These are phyloP conservation scores for Trametes elegans DNA, from an alignment of 768 basidiomycete genomes.

Conservation along the genomic window DNA sequence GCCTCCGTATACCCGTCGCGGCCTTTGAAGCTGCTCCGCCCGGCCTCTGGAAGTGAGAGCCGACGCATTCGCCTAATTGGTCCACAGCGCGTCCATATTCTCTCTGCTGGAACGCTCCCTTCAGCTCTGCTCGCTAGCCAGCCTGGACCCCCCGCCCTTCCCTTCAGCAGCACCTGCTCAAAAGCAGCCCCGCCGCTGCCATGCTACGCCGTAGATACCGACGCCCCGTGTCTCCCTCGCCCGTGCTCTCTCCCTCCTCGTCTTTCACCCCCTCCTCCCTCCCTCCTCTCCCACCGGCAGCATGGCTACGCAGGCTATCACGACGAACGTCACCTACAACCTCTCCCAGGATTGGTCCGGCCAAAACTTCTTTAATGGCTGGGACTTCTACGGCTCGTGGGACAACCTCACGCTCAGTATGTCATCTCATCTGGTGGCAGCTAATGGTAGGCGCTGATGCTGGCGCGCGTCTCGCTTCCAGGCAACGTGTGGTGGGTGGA, in stretches of 20 bases:
- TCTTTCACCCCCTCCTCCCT: neutral
- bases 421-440: neutral
- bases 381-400: slow-evolving; percentile 42
- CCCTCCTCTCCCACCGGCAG: neutral
- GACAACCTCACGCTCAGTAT: slow-evolving; percentile 39
- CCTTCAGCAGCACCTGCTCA: neutral
- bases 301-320: neutral
- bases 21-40: no score
- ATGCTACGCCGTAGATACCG: neutral
- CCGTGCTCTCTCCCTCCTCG: neutral
- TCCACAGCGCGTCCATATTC: neutral
- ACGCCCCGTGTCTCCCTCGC: neutral
- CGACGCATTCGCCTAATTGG: neutral
- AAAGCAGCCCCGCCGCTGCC: neutral
- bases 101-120: neutral
- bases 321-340: slow-evolving; percentile 19
- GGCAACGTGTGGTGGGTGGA: slow-evolving; percentile 68
- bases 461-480: slow-evolving; percentile 21
- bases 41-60: neutral
- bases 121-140: neutral
- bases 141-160: slow-evolving; percentile 2
- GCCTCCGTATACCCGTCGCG: no score
- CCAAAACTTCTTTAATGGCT: slow-evolving; percentile 42
- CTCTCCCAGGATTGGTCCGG: slow-evolving; percentile 40
- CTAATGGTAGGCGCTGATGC: neutral